Conservation (phyloP, 2,329 filamentous ascomycete species). For the Fusarium concolor region DNA sequence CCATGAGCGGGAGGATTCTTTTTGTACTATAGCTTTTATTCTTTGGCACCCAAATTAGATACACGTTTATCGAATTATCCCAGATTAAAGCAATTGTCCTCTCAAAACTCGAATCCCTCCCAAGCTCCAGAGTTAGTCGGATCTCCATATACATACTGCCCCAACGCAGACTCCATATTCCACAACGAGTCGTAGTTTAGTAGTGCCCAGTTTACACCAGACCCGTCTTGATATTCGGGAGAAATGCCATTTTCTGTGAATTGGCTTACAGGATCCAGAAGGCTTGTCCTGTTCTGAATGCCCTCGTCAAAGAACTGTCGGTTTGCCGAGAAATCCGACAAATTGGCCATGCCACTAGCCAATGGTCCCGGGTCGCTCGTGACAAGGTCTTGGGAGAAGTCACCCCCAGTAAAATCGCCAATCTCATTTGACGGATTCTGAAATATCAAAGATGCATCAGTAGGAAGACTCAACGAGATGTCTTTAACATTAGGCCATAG, state of each 20-base stretch:
- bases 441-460: background rate
- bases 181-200: slow-evolving; percentile 24
- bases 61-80: too few species aligned
- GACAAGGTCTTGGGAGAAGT: fast-evolving
- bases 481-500: background rate
- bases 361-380: background rate
- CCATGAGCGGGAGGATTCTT: background rate
- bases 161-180: slow-evolving; percentile 32
- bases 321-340: background rate
- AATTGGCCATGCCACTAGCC: background rate
- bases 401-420: background rate
- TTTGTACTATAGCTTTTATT: background rate
- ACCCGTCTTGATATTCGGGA: slow-evolving; percentile 2
- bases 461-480: fast-evolving
- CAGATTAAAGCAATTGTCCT: too few species aligned
- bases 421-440: background rate
- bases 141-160: slow-evolving; percentile 30
- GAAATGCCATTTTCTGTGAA: background rate
- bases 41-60: too few species aligned
- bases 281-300: fast-evolving
- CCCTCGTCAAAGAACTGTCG: slow-evolving; percentile 6
- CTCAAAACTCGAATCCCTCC: slow-evolving; percentile 14
- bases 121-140: slow-evolving; percentile 4
- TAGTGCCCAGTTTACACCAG: slow-evolving; percentile 12
- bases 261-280: background rate